Base-by-base conservation (phyloP, 169 alveolate species). In the Besnoitia besnoiti region DNA sequence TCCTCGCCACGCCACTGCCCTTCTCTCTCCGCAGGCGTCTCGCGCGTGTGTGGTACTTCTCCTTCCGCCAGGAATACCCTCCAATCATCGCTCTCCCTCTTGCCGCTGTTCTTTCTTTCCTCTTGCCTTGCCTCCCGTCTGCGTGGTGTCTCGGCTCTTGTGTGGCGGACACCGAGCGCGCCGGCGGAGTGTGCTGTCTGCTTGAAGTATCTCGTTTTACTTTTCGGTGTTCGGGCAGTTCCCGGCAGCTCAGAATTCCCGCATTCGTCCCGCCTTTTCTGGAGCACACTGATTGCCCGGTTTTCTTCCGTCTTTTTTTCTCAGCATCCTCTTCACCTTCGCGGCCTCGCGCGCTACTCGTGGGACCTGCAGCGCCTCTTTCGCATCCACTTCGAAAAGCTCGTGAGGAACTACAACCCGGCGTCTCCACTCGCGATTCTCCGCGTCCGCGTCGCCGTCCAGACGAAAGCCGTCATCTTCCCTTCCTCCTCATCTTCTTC, bases 291-390 rank as follows among this genome's bases (percentile, higher is more conserved):
- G n/a, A n/a, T n/a, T n/a, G n/a, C n/a, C n/a, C n/a, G n/a, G n/a
- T n/a, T n/a, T n/a, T n/a, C n/a, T n/a, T 30, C 10, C 40, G 10
- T 77, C 39, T 12, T 77, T 40, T 39, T 44, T 1, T 7, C 33
- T 4, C 55, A 37, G 87, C 87, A 37, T 40, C 59, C 59, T 8
- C 87, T 77, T 0, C 87, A 37, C 14, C 61, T 77, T 77, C 61
- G 87, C 4, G 87, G 87, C 10, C 87, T 77, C 49, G 87, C 61
- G 47, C 16, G 87, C 7, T 77, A 77, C 37, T 19, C 87, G 4
- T 51, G 40, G n/a, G 87, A 77, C 61, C 87, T 77, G 59, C 87
- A 77, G 59, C 55, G 87, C 39, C 87, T 77, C 87, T 8, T 42
- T 42, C 87, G 87, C 37, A 42, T 42, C 16, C 87, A 77, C 87